Evolutionary conservation across 2,329 filamentous ascomycete genomes (phyloP).

Genomic region (Verticillium albo-atrum): DNA sequence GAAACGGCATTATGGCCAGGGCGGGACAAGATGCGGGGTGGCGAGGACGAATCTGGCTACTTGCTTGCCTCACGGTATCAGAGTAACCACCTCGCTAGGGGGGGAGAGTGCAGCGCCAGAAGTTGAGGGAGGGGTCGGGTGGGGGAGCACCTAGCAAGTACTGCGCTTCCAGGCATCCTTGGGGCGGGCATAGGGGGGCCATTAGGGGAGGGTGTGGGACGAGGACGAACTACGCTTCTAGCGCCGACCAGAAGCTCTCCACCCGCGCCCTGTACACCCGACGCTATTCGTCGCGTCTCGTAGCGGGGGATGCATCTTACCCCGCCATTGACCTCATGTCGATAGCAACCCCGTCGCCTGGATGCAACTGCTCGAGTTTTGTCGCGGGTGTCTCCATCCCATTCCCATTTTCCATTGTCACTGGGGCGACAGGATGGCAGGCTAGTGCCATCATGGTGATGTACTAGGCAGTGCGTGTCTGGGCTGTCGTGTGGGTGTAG

Average conservation of each 20-base stretch:
- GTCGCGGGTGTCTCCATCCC: neutral
- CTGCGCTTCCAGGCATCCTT: too few species aligned
- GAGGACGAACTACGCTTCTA: neutral
- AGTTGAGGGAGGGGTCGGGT: neutral
- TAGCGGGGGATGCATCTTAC: neutral
- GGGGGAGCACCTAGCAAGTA: neutral
- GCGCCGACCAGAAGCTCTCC: neutral
- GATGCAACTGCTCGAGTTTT: neutral
- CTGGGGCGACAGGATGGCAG: neutral
- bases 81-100: too few species aligned
- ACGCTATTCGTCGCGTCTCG: neutral
- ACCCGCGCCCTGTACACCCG: neutral
- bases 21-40: neutral
- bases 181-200: too few species aligned
- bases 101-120: neutral
- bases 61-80: too few species aligned
- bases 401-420: neutral
- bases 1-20: too few species aligned
- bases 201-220: neutral
- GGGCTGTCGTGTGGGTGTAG: neutral
- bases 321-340: slow-evolving; percentile 4
- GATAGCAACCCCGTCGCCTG: neutral
- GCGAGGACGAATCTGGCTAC: too few species aligned
- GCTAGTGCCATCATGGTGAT: neutral
- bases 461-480: neutral